These are phyloP conservation scores for Epichloe sp. DNA, from an alignment of 2,329 filamentous ascomycete species.

Conservation along the genomic window DNA sequence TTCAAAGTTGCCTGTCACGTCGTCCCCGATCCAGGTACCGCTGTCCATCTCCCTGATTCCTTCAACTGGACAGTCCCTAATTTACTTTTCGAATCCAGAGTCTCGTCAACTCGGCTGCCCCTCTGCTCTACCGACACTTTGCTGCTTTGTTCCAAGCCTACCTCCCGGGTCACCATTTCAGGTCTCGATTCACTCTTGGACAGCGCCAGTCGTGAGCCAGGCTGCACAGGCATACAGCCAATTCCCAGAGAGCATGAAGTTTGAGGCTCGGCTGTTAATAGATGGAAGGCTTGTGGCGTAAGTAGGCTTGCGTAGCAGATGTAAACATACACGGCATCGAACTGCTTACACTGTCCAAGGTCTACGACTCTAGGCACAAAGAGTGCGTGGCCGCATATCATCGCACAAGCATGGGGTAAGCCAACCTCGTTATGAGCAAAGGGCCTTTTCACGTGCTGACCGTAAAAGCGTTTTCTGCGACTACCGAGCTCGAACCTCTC, in stretches of 20 bases:
- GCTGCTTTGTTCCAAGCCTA: conserved; percentile 58
- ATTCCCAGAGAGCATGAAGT: conserved; percentile 41
- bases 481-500: conserved; percentile 46
- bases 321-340: too few species aligned
- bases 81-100: conserved; percentile 24
- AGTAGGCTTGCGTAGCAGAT: background rate
- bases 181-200: conserved; percentile 66
- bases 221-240: conserved; percentile 43
- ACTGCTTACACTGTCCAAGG: conserved; percentile 20
- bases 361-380: conserved; percentile 41
- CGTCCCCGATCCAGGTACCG: conserved; percentile 35
- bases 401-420: conserved; percentile 32
- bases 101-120: conserved; percentile 36
- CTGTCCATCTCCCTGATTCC: background rate
- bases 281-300: conserved; percentile 55
- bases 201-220: conserved; percentile 44
- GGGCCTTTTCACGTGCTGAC: background rate
- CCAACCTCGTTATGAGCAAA: conserved; percentile 10
- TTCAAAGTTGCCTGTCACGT: conserved; percentile 70
- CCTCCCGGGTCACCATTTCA: conserved; percentile 46
- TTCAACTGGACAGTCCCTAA: background rate
- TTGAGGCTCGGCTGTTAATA: conserved; percentile 54
- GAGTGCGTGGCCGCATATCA: conserved; percentile 36
- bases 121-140: conserved; percentile 49
- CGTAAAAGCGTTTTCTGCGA: conserved; percentile 35